phyloP scores from a whole-genome alignment of 306 rosid genomes.

The Dicorynia guianensis region DNA sequence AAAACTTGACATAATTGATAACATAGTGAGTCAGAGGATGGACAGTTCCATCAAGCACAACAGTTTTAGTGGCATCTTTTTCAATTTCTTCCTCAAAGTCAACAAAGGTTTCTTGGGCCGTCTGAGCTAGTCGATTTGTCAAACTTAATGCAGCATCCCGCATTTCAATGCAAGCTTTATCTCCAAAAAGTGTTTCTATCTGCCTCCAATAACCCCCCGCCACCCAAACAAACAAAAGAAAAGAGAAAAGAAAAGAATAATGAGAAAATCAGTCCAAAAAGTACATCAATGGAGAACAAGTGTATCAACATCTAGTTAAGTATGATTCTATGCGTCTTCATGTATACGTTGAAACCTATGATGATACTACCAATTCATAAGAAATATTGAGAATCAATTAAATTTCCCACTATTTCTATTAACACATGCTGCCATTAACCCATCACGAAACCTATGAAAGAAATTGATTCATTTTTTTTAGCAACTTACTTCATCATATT shows the following conservation, averaged over 20 bases:
- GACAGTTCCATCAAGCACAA: slow-evolving; percentile 95
- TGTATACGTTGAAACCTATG: neutral
- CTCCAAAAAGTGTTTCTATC: slow-evolving; percentile 74
- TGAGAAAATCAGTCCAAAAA: slow-evolving; percentile 6
- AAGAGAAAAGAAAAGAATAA: neutral
- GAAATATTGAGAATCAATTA: neutral
- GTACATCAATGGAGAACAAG: slow-evolving; percentile 19
- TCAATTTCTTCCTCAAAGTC: slow-evolving; percentile 99
- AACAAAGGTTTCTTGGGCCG: slow-evolving; percentile 93
- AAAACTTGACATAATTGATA: slow-evolving; percentile 89
- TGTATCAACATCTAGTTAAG: neutral
- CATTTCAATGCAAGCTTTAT: slow-evolving; percentile 82
- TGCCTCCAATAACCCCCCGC: slow-evolving; percentile 35
- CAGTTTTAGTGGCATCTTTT: slow-evolving; percentile 93
- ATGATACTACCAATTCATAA: neutral
- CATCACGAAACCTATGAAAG: neutral
- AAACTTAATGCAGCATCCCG: slow-evolving; percentile 77
- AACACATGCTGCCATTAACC: neutral
- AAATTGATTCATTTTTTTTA: slow-evolving; percentile 10
- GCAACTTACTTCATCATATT: slow-evolving; percentile 6
- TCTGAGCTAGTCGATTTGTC: slow-evolving; percentile 87
- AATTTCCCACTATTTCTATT: neutral
- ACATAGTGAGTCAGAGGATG: slow-evolving; percentile 98
- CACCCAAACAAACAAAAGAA: neutral
- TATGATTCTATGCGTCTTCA: neutral